These are phyloP conservation scores for Leptographium radiaticola DNA, from an alignment of 2,329 filamentous ascomycete genomes.

Conservation along the genomic window DNA sequence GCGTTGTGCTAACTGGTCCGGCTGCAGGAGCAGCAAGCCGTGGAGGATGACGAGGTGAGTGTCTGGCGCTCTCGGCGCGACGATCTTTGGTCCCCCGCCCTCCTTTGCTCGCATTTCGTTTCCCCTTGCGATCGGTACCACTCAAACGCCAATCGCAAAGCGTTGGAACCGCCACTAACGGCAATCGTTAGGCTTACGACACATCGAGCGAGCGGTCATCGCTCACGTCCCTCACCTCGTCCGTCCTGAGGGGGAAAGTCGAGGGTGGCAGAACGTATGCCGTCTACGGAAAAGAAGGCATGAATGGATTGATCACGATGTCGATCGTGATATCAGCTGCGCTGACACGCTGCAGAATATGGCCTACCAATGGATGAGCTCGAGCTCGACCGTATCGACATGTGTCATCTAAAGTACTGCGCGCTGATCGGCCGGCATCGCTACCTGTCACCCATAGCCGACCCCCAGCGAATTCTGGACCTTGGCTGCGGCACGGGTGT, in stretches of 20 bases:
- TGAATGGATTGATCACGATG: background rate
- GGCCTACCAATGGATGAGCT: constrained; percentile 26
- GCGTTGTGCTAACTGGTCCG: background rate
- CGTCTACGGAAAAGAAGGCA: constrained; percentile 22
- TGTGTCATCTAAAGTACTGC: constrained; percentile 24
- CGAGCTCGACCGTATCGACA: constrained; percentile 27
- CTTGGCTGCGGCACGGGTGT: constrained; percentile 17
- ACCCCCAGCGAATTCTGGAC: constrained; percentile 18
- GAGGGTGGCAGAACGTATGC: constrained; percentile 22
- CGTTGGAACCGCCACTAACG: background rate
- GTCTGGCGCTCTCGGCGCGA: no score
- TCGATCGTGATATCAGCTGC: no score
- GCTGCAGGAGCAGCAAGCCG: background rate
- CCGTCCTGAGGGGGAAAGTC: constrained; percentile 2
- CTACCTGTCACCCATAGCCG: constrained; percentile 13
- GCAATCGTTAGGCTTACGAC: background rate
- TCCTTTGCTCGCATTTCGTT: no score
- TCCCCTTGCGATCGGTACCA: no score
- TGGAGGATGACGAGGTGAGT: background rate
- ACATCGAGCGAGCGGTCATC: background rate
- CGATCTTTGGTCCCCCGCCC: no score
- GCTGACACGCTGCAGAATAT: constrained; percentile 17
- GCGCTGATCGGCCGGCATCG: constrained; percentile 15
- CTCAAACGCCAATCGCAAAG: no score
- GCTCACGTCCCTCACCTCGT: background rate